Base-by-base conservation (phyloP, 306 rosid species). In the Prunus dulcis region DNA sequence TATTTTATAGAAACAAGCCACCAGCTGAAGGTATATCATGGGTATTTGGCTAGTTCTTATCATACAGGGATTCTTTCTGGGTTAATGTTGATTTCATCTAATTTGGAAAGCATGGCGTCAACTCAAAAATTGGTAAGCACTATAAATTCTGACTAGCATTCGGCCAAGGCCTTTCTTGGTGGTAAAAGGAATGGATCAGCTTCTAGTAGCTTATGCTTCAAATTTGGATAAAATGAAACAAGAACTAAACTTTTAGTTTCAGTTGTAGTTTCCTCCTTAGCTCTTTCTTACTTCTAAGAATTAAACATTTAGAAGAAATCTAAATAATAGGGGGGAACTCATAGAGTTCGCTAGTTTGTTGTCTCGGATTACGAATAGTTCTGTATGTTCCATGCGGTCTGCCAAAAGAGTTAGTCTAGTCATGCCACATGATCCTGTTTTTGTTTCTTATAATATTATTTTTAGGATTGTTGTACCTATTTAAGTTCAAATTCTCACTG, bases 1-100 rank as follows among this genome's bases (percentile, higher is more conserved):
- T 62, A 58, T 81, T 76, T 76, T 67, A 69, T 79, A 93, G 98
- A 88, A 61, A 68, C 82, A 43, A 75, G 81, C 79, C 78, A 82
- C 77, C 90, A 79, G 79, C 80, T 85, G 80, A 77, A 81, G 75
- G 98, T 86, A 56, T 80, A 90, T 85, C 98, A 94, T 84, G 94
- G 91, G 80, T 92, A 87, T 79, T 67, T 85, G 68, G 93, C 96
- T 74, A 94, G 98, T 84, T 92, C 98, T 85, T 94, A 94, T 83
- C 97, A 94, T 74, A 80, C 92, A 22, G 96, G 98, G 76, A 94
- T 94, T 68, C 79, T 94, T 73, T 94, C 98, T 64, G 98, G 98
- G 77, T 87, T 94, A 78, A 74, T 76, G 64, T 76, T 94, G 85
- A 89, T 91, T 56, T 92, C 97, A 82, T 86, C 89, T 32, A 87